Evolutionary conservation across 768 basidiomycete genomes (phyloP).

Genomic region (Hygrocybe coccinea): DNA sequence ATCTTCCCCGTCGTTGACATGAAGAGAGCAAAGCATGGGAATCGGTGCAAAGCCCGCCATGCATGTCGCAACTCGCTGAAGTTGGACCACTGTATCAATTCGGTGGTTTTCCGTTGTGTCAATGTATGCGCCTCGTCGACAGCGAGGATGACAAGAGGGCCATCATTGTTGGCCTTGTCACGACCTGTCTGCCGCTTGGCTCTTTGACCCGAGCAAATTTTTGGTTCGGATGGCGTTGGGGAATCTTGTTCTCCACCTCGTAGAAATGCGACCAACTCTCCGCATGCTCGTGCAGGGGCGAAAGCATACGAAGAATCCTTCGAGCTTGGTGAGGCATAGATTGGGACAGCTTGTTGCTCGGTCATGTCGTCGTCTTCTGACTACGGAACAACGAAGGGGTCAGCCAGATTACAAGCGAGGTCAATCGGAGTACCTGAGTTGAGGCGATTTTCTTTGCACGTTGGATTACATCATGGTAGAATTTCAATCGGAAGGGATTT

Average conservation of each 20-base stretch:
- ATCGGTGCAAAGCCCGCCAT: neutral
- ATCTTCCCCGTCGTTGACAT: constrained; percentile 7
- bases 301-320: neutral
- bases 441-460: neutral
- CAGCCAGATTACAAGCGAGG: neutral
- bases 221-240: neutral
- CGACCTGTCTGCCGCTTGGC: too few relatives aligned
- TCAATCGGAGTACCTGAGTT: neutral
- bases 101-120: neutral
- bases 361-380: neutral
- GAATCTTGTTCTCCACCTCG: neutral
- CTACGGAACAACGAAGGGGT: neutral
- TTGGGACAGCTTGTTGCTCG: neutral
- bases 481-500: neutral
- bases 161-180: neutral
- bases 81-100: constrained; percentile 6
- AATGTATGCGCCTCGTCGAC: constrained; percentile 22
- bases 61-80: constrained; percentile 3
- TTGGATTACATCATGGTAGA: neutral
- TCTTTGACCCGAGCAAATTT: neutral
- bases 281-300: neutral
- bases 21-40: constrained; percentile 3
- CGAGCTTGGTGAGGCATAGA: neutral
- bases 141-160: constrained; percentile 13
- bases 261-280: neutral